phyloP scores from a whole-genome alignment of 148 eudicot genomes.

The Chenopodium formosanum region DNA sequence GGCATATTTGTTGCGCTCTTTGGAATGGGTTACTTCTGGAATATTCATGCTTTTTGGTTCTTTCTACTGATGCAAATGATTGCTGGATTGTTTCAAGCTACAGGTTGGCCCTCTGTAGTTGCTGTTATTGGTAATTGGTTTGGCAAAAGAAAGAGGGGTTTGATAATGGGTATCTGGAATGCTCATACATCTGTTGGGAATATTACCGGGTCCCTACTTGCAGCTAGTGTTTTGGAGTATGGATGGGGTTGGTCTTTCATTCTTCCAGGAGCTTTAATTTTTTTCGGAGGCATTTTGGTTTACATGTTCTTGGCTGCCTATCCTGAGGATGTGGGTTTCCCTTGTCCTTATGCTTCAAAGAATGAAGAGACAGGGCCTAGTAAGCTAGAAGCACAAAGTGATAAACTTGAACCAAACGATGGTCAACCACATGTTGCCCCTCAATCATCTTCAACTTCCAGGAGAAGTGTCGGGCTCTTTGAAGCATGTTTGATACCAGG shows the following conservation, averaged over 20 bases:
- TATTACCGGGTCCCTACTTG: slow-evolving; percentile 81
- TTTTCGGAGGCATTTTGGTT: slow-evolving; percentile 65
- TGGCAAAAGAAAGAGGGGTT: slow-evolving; percentile 87
- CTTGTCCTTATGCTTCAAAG: slow-evolving; percentile 37
- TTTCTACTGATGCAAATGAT: slow-evolving; percentile 81
- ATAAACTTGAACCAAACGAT: slow-evolving; percentile 32
- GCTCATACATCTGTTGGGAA: slow-evolving; percentile 97
- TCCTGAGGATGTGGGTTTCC: slow-evolving; percentile 89
- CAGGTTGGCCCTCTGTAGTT: slow-evolving; percentile 98
- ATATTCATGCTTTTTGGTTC: slow-evolving; percentile 71
- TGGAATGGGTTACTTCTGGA: slow-evolving; percentile 85
- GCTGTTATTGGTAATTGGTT: slow-evolving; percentile 98
- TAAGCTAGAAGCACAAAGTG: slow-evolving; percentile 48
- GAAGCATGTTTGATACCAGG: slow-evolving; percentile 92
- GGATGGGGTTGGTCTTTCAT: slow-evolving; percentile 99
- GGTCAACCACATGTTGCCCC: slow-evolving; percentile 12
- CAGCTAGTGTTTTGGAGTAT: slow-evolving; percentile 78
- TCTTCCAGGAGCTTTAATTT: slow-evolving; percentile 65
- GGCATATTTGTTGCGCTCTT: slow-evolving; percentile 85
- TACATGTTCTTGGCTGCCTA: slow-evolving; percentile 80
- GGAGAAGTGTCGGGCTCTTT: slow-evolving; percentile 66
- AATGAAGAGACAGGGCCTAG: slow-evolving; percentile 24
- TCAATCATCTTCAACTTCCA: slow-evolving; percentile 33
- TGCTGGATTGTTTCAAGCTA: slow-evolving; percentile 93
- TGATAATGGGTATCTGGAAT: slow-evolving; percentile 98